phyloP scores from a whole-genome alignment of 257 asterid species.

The Buddleja alternifolia region DNA sequence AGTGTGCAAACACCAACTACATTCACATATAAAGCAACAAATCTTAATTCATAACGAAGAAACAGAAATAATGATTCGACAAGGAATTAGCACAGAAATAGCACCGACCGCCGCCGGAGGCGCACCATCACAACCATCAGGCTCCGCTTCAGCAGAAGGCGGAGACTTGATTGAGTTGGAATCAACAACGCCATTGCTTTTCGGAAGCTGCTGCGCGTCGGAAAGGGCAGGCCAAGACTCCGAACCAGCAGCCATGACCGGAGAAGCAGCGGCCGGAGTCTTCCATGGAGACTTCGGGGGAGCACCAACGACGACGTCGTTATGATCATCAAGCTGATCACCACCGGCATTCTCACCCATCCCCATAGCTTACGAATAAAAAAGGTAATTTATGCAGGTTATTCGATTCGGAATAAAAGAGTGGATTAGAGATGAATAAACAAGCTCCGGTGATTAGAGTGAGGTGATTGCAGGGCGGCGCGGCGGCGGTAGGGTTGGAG shows the following conservation, averaged over 20 bases:
- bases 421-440: background rate
- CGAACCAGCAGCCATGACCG: conserved; percentile 48
- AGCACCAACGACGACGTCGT: conserved; percentile 43
- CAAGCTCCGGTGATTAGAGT: background rate
- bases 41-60: background rate
- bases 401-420: background rate
- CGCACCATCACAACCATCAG: conserved; percentile 26
- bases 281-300: conserved; percentile 80
- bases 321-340: conserved; percentile 47
- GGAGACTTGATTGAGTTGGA: conserved; percentile 40
- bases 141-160: conserved; percentile 29
- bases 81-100: conserved; percentile 2
- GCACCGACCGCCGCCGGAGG: conserved; percentile 47
- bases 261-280: conserved; percentile 48
- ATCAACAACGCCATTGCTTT: conserved; percentile 34
- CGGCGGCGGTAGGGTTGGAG: conserved; percentile 28
- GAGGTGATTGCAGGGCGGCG: background rate
- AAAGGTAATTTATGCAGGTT: conserved; percentile 2
- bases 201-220: conserved; percentile 59
- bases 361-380: conserved; percentile 28
- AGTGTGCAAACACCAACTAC: conserved; percentile 21
- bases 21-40: background rate
- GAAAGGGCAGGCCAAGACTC: conserved; percentile 77
- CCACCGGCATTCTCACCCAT: conserved; percentile 56
- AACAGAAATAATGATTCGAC: background rate